phyloP scores from a whole-genome alignment of 2,329 filamentous ascomycete genomes.

The Pseudocercospora pini-densiflorae region DNA sequence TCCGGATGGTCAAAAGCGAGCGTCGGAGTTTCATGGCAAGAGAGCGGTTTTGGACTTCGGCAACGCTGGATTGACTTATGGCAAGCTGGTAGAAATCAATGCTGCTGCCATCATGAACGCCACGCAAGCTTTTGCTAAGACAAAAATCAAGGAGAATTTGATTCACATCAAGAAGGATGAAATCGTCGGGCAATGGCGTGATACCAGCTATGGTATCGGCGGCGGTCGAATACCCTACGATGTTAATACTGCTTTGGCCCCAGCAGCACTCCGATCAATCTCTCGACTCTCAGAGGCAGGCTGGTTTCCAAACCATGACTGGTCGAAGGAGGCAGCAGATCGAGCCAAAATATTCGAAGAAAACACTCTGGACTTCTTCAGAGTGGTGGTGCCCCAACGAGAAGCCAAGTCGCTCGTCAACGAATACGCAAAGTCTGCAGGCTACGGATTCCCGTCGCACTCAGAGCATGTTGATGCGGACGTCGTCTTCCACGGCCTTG shows the following conservation, averaged over 20 bases:
- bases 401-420: constrained; percentile 55
- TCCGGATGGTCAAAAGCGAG: constrained; percentile 46
- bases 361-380: constrained; percentile 62
- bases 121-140: constrained; percentile 57
- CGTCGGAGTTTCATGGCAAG: constrained; percentile 44
- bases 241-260: constrained; percentile 66
- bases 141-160: constrained; percentile 58
- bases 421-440: constrained; percentile 48
- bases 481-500: constrained; percentile 60
- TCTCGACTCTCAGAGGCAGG: constrained; percentile 55
- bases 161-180: constrained; percentile 61
- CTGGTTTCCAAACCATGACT: constrained; percentile 56
- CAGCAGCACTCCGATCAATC: constrained; percentile 65
- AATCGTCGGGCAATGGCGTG: constrained; percentile 66
- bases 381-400: constrained; percentile 48
- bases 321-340: constrained; percentile 51
- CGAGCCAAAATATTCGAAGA: constrained; percentile 68
- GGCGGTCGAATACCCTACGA: constrained; percentile 68
- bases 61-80: constrained; percentile 60
- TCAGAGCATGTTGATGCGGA: constrained; percentile 48
- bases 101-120: constrained; percentile 63
- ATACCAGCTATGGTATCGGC: constrained; percentile 64
- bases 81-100: constrained; percentile 56
- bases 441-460: constrained; percentile 51
- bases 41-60: constrained; percentile 55